phyloP scores from a whole-genome alignment of 2,329 filamentous ascomycete genomes.

The Drechslerella coelobrocha region DNA sequence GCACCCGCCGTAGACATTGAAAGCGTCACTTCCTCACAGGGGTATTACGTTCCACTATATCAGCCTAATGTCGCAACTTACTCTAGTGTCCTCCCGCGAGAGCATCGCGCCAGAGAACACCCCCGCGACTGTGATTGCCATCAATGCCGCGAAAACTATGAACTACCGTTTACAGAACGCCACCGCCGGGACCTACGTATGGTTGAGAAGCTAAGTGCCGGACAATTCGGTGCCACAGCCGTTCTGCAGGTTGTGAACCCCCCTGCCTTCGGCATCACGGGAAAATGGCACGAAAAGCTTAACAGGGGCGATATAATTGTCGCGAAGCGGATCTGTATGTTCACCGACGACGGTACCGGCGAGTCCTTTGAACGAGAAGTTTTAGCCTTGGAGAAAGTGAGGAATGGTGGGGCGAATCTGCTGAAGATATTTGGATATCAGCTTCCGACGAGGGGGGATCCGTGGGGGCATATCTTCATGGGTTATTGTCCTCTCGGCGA shows the following conservation, averaged over 20 bases:
- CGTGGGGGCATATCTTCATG: conserved; percentile 29
- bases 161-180: conserved; percentile 1
- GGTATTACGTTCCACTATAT: background rate
- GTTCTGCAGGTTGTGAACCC: conserved; percentile 10
- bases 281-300: conserved; percentile 1
- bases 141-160: conserved; percentile 11
- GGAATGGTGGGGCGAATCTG: background rate
- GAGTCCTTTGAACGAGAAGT: conserved; percentile 19
- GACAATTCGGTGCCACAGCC: conserved; percentile 25
- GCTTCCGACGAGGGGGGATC: background rate
- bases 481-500: conserved; percentile 30
- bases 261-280: background rate
- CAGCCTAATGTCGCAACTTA: background rate
- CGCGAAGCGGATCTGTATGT: conserved; percentile 21
- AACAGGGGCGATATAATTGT: conserved; percentile 6
- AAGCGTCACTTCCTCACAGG: too few relatives aligned
- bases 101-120: background rate
- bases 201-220: conserved; percentile 6
- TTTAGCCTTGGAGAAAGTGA: background rate
- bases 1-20: too few relatives aligned
- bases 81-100: background rate
- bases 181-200: conserved; percentile 7
- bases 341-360: background rate
- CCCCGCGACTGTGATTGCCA: background rate
- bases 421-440: conserved; percentile 12